Base-by-base conservation (phyloP, 306 rosid species). In the Prunus armeniaca region DNA sequence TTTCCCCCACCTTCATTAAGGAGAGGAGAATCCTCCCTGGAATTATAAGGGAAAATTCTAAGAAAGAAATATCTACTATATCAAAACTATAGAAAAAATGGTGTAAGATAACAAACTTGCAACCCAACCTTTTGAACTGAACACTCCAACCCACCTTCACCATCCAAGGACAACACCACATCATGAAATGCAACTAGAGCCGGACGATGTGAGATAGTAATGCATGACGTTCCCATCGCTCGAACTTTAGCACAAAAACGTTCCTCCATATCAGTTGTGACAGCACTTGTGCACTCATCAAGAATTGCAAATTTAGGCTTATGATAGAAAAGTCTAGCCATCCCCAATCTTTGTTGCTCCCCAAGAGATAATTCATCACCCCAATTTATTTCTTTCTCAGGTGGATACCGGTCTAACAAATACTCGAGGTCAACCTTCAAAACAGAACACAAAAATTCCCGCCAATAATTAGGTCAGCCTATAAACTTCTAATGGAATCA, bases 141-240 rank as follows among this genome's bases (percentile, higher is more conserved):
- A 96, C 99, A 69, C 89, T 91, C 99, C 99, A 96, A 67, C 99
- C 99, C 97, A 76, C 99, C 99, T 81, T 96, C 99, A 79, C 99
- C 99, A 77, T 96, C 96, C 88, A 96, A 88, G 75, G 99, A 96
- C 70, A 96, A 76, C 50, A 96, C 98, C 69, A 96, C 90, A 71
- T 96, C 98, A 74, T 96, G 99, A 78, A 96, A 96, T 78, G 99
- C 99, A 81, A 91, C 99, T 70, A 96, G 84, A 17, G 99, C 98
- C 41, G 99, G 99, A 79, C 98, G 97, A 83, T 96, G 99, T 4
- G 99, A 96, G 85, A 96, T 96, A 67, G 99, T 96, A 78, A 96
- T 96, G 93, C 99, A 96, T 28, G 99, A 92, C 25, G 99, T 96
- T 84, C 99, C 99, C 99, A 96, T 96, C 49, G 96, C 99, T 80